phyloP scores from a whole-genome alignment of 106 monocot genomes.

The Dioscorea alata region DNA sequence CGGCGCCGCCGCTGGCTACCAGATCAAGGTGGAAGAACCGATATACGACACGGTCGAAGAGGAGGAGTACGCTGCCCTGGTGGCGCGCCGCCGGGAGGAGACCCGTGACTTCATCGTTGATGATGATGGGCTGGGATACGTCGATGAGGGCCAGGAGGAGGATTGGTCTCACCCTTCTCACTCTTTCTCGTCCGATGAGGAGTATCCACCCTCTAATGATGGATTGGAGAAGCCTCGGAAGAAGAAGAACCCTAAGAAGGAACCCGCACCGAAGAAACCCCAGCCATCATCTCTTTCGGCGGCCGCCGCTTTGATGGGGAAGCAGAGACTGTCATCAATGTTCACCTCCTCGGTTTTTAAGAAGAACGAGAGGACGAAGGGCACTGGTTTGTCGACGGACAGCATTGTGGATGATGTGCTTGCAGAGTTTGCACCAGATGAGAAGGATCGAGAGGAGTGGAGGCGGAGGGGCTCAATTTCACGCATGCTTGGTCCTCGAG shows the following conservation, averaged over 20 bases:
- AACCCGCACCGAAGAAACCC: constrained; percentile 21
- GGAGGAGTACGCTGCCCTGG: constrained; percentile 72
- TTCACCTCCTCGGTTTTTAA: constrained; percentile 64
- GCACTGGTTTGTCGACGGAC: constrained; percentile 34
- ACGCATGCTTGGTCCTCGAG: background rate
- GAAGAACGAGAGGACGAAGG: constrained; percentile 53
- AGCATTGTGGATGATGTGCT: constrained; percentile 83
- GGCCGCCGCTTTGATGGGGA: constrained; percentile 57
- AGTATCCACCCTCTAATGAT: constrained; percentile 13
- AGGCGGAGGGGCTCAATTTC: constrained; percentile 18
- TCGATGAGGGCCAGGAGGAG: constrained; percentile 85
- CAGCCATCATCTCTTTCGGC: constrained; percentile 41
- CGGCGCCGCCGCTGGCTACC: constrained; percentile 21
- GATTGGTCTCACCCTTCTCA: constrained; percentile 69
- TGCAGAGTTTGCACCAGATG: constrained; percentile 74
- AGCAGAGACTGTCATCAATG: constrained; percentile 75
- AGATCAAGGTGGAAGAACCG: constrained; percentile 72
- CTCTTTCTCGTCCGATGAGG: constrained; percentile 43
- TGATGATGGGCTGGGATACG: constrained; percentile 87
- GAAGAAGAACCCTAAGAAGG: constrained; percentile 31
- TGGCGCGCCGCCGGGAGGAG: constrained; percentile 66
- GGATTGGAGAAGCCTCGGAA: constrained; percentile 19
- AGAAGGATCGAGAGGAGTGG: constrained; percentile 67
- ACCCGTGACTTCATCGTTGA: constrained; percentile 76
- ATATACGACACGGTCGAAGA: constrained; percentile 90